Evolutionary conservation across 2,329 filamentous ascomycete genomes (phyloP).

Genomic region (Teratosphaeria destructans): DNA sequence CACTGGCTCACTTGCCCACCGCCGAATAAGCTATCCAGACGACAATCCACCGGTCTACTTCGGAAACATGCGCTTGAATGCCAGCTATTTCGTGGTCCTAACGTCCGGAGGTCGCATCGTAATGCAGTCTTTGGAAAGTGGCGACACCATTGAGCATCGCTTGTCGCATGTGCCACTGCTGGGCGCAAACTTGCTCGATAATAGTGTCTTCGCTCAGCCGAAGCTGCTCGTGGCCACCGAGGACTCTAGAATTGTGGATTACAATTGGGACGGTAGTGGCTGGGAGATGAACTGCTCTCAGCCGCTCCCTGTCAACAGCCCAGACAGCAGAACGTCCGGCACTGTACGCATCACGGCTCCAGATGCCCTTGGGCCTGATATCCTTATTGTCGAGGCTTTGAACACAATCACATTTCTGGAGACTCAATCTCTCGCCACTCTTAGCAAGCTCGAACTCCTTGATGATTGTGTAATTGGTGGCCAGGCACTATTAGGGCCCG

Average conservation of each 20-base stretch:
- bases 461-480: background rate
- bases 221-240: conserved; percentile 16
- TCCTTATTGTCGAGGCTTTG: conserved; percentile 12
- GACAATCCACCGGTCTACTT: conserved; percentile 52
- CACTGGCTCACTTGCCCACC: conserved; percentile 44
- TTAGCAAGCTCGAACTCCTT: conserved; percentile 9
- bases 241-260: conserved; percentile 10
- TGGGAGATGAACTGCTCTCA: conserved; percentile 9
- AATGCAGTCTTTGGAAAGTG: conserved; percentile 44
- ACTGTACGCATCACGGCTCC: conserved; percentile 12
- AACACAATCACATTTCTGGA: conserved; percentile 11
- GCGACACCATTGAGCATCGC: conserved; percentile 7
- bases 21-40: conserved; percentile 46
- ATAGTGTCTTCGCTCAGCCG: conserved; percentile 4
- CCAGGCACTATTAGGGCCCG: conserved; percentile 11
- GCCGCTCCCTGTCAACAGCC: conserved; percentile 4
- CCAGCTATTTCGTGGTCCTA: conserved; percentile 46
- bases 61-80: conserved; percentile 45
- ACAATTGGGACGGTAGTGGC: conserved; percentile 6
- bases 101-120: conserved; percentile 54
- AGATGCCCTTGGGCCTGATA: conserved; percentile 14
- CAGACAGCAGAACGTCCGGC: conserved; percentile 8
- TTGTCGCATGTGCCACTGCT: conserved; percentile 16
- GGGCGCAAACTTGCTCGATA: conserved; percentile 14
- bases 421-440: conserved; percentile 8